Percentiles rank a stretch among this genome's conserved stretches.
Evolutionary conservation across 495 filamentous ascomycete genomes (phyloP).

Genomic region (Penicillium egyptiacum): DNA sequence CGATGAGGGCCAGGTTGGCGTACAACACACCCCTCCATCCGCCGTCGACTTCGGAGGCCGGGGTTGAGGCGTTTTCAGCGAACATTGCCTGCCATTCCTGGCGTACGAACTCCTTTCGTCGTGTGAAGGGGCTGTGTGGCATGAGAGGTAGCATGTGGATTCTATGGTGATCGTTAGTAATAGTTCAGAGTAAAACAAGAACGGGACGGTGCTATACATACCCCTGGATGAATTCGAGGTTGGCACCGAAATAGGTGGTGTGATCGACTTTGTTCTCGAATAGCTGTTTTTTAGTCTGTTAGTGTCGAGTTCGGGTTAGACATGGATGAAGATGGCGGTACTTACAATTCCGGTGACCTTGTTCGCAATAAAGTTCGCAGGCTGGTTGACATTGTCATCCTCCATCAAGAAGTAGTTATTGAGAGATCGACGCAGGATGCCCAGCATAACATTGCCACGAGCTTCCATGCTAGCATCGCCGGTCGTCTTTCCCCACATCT

Average conservation of each 20-base stretch:
- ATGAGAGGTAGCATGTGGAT: slow-evolving; percentile 96
- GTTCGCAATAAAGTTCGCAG: slow-evolving; percentile 73
- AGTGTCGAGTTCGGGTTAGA: slow-evolving; percentile 4
- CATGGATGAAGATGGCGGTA: slow-evolving; percentile 5
- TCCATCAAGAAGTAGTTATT: slow-evolving; percentile 80
- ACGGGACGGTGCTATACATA: slow-evolving; percentile 22
- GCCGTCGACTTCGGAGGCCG: slow-evolving; percentile 59
- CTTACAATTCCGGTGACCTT: slow-evolving; percentile 81
- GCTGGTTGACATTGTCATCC: slow-evolving; percentile 70
- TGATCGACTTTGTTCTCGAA: slow-evolving; percentile 98
- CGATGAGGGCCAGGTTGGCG: slow-evolving; percentile 75
- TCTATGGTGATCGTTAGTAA: slow-evolving; percentile 31
- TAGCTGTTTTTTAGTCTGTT: slow-evolving; percentile 43
- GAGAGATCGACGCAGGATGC: slow-evolving; percentile 67
- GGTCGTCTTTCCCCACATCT: slow-evolving; percentile 85
- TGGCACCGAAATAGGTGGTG: slow-evolving; percentile 85
- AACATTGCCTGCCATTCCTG: slow-evolving; percentile 90
- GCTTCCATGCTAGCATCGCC: slow-evolving; percentile 81
- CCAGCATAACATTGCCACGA: slow-evolving; percentile 80
- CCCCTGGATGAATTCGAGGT: slow-evolving; percentile 83
- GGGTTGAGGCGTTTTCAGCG: slow-evolving; percentile 37
- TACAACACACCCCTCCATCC: slow-evolving; percentile 88
- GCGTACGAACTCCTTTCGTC: slow-evolving; percentile 65
- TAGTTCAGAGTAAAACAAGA: neutral
- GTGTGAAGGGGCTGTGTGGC: slow-evolving; percentile 66